Conservation (phyloP, 2,329 filamentous ascomycete genomes). For the Diaporthe sp. region DNA sequence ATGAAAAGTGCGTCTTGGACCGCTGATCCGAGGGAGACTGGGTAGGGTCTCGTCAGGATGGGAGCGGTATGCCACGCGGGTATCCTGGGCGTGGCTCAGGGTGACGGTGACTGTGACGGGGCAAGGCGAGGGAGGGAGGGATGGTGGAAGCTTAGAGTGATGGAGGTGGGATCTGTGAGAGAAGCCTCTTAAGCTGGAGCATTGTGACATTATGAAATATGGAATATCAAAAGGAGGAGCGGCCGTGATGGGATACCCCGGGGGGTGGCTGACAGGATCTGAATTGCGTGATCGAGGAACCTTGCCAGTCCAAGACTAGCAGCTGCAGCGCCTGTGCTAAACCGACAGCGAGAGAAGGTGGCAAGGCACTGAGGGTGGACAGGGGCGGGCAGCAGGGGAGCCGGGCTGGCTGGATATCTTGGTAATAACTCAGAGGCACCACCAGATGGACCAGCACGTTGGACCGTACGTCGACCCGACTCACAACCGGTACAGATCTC, state of each 20-base stretch:
- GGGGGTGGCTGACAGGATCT: slow-evolving; percentile 30
- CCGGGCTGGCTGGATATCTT: slow-evolving; percentile 13
- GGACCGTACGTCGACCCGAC: slow-evolving; percentile 12
- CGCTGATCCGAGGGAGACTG: slow-evolving; percentile 1
- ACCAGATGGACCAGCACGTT: background rate
- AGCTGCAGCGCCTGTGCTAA: slow-evolving; percentile 4
- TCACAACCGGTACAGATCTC: slow-evolving; percentile 13
- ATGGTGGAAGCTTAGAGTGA: slow-evolving; percentile 27
- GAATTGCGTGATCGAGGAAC: slow-evolving; percentile 41
- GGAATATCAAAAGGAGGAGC: slow-evolving; percentile 34
- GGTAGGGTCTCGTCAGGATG: background rate
- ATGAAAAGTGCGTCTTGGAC: background rate
- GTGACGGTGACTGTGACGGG: background rate
- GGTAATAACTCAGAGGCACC: slow-evolving; percentile 5
- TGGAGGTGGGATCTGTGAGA: slow-evolving; percentile 26
- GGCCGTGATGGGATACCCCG: slow-evolving; percentile 31
- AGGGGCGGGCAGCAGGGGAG: slow-evolving; percentile 6
- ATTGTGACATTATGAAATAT: slow-evolving; percentile 28
- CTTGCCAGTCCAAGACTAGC: slow-evolving; percentile 35
- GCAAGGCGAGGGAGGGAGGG: background rate
- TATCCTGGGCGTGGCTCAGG: slow-evolving; percentile 17
- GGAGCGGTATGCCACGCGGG: slow-evolving; percentile 12
- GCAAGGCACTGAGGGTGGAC: background rate
- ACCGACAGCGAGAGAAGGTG: background rate
- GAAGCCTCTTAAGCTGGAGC: slow-evolving; percentile 29